Evolutionary conservation across 768 basidiomycete genomes (phyloP), one percentile per base, ranked within the genome.

Genomic region (Mrakia hoshinonis): DNA sequence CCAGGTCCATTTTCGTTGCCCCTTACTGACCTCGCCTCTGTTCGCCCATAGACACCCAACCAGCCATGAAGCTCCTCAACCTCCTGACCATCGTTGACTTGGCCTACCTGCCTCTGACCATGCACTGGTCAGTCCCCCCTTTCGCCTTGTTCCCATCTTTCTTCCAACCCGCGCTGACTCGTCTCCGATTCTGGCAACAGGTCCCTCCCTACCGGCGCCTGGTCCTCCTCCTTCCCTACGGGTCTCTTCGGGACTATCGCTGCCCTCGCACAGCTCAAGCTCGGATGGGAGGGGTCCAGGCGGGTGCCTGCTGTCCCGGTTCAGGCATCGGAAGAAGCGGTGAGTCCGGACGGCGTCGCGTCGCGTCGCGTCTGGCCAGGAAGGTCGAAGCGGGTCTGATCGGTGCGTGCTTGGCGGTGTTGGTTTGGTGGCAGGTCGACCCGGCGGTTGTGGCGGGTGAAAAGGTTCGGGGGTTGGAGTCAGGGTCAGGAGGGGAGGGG

Each of bases 101-200:
- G 10, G 85, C 86, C 31, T 89, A 91, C 77, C 80, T 92, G n/a
- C 92, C 91, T 4, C 78, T 90, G 63, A 89, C 91, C 2, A 79
- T 91, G 69, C 92, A 95, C 77, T 92, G 91, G 92, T 90, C 74
- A 67, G 85, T 80, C 4, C 20, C 61, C 31, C 73, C 34, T 18
- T 10, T 22, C 13, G 6, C 6, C 55, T 38, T 31, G 12, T 4
- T 5, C 29, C 7, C 55, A 18, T 47, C 34, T 22, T 61, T 11
- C 29, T 67, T 10, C n/a, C 29, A 36, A 48, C 66, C n/a, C 39
- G 12, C 31, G 26, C 36, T n/a, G 15, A n/a, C n/a, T n/a, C n/a
- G n/a, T 38, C 11, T 15, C 10, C 13, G 4, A 26, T 22, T 22
- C 52, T 11, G 15, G 5, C 24, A n/a, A 3, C 58, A 68, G 67